phyloP scores from a whole-genome alignment of 2,329 filamentous ascomycete species.

The Penicillium concentricum region DNA sequence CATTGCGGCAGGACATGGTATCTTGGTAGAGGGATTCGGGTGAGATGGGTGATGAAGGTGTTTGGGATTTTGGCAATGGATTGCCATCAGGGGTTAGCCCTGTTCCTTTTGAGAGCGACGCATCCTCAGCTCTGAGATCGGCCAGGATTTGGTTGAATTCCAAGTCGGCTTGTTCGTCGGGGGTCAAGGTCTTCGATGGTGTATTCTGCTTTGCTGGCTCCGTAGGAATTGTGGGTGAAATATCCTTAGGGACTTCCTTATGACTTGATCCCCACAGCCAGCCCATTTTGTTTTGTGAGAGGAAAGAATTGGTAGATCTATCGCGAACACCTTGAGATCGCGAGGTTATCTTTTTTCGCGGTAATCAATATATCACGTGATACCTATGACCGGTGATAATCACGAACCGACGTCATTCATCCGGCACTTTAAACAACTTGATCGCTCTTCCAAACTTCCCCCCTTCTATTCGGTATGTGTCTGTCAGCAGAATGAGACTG shows the following conservation, averaged over 20 bases:
- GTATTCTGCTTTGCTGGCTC: slow-evolving; percentile 18
- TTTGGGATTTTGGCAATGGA: slow-evolving; percentile 5
- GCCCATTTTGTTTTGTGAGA: slow-evolving; percentile 39
- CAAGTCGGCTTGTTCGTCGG: slow-evolving; percentile 52
- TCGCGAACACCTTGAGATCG: background rate
- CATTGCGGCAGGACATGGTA: slow-evolving; percentile 81
- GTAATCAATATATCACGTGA: slow-evolving; percentile 6
- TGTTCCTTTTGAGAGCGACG: slow-evolving; percentile 12
- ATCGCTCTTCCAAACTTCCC: background rate
- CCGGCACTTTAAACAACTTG: background rate
- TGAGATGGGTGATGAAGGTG: slow-evolving; percentile 43
- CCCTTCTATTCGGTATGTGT: background rate
- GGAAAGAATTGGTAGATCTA: background rate
- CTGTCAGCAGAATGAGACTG: slow-evolving; percentile 22
- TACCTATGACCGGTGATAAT: background rate
- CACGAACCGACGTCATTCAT: slow-evolving; percentile 11
- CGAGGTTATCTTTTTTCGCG: slow-evolving; percentile 8
- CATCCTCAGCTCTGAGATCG: slow-evolving; percentile 40
- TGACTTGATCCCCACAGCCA: slow-evolving; percentile 46
- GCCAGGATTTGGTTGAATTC: slow-evolving; percentile 56
- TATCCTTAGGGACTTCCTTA: slow-evolving; percentile 21
- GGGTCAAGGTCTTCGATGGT: slow-evolving; percentile 33
- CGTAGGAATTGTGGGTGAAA: slow-evolving; percentile 12
- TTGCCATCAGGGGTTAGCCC: slow-evolving; percentile 3
- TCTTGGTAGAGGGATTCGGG: slow-evolving; percentile 72